Percentiles rank a stretch among this genome's conserved stretches.
Conservation (phyloP, 495 filamentous ascomycete species). For the Neurospora intermedia region DNA sequence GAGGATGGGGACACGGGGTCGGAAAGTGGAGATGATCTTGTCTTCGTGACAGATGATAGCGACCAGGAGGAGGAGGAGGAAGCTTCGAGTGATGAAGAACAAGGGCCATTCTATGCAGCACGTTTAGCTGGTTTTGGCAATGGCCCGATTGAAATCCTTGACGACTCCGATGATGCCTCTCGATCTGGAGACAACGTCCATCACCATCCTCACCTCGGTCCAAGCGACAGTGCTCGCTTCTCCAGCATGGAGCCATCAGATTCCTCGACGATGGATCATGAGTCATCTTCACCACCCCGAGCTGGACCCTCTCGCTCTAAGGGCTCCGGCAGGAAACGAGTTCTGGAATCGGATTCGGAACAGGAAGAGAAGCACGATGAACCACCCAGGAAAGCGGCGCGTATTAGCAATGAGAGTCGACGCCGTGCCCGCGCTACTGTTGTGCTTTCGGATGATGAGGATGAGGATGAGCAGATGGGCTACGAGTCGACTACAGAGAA, state of each 20-base stretch:
- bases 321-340: background rate
- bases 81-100: background rate
- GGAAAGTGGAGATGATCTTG: conserved; percentile 13
- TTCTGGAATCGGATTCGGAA: conserved; percentile 8
- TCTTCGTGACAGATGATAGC: conserved; percentile 3
- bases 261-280: conserved; percentile 2
- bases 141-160: background rate
- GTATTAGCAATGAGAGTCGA: background rate
- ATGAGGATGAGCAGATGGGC: background rate
- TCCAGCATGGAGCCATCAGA: conserved; percentile 16
- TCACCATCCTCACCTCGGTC: background rate
- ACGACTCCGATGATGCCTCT: background rate
- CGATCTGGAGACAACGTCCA: background rate
- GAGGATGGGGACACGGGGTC: background rate
- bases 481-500: background rate
- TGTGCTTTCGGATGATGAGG: conserved; percentile 9
- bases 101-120: background rate
- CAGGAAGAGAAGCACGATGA: background rate
- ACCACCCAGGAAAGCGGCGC: conserved; percentile 3
- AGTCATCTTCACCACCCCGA: background rate
- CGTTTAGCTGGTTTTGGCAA: background rate
- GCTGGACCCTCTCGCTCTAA: background rate
- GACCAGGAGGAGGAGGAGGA: conserved; percentile 3
- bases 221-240: conserved; percentile 4
- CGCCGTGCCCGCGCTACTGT: background rate